Percentiles rank a stretch among this genome's conserved stretches.
phyloP scores from a whole-genome alignment of 2,329 filamentous ascomycete genomes.

The Lithohypha guttulata region DNA sequence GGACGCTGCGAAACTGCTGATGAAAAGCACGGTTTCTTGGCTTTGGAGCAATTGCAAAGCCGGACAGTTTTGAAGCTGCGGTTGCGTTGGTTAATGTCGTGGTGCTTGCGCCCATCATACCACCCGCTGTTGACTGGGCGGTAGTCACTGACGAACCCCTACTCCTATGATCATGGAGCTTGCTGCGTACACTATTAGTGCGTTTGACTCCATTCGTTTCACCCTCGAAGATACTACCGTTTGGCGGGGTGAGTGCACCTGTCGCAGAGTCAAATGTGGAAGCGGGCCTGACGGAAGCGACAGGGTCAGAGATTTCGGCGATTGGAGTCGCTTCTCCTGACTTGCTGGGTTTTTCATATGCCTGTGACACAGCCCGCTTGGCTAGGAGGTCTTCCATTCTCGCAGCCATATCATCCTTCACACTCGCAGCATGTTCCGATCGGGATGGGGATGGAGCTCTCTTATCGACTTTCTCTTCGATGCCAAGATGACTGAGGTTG shows the following conservation, averaged over 20 bases:
- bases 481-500: slow-evolving; percentile 78
- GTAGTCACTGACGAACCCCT: slow-evolving; percentile 71
- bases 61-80: slow-evolving; percentile 64
- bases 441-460: slow-evolving; percentile 26
- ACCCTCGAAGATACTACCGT: slow-evolving; percentile 54
- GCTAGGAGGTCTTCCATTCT: slow-evolving; percentile 49
- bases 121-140: slow-evolving; percentile 53
- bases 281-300: slow-evolving; percentile 20
- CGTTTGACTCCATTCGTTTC: slow-evolving; percentile 48
- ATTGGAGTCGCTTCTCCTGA: slow-evolving; percentile 33
- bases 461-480: slow-evolving; percentile 32
- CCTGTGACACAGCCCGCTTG: slow-evolving; percentile 50
- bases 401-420: slow-evolving; percentile 42
- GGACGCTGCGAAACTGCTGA: slow-evolving; percentile 84
- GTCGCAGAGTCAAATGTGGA: slow-evolving; percentile 17
- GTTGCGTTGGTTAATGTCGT: slow-evolving; percentile 56
- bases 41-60: slow-evolving; percentile 91
- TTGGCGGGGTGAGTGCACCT: slow-evolving; percentile 53
- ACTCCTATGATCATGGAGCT: slow-evolving; percentile 56
- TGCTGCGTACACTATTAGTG: slow-evolving; percentile 58
- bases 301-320: slow-evolving; percentile 29
- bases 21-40: slow-evolving; percentile 96
- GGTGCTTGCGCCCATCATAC: slow-evolving; percentile 60
- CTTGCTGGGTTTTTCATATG: slow-evolving; percentile 38
- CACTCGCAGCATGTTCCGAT: slow-evolving; percentile 24